A percentile compares a stretch with the other conserved stretches of the same genome.
Conservation (phyloP, 495 filamentous ascomycete genomes). For the Elasticomyces elasticus region DNA sequence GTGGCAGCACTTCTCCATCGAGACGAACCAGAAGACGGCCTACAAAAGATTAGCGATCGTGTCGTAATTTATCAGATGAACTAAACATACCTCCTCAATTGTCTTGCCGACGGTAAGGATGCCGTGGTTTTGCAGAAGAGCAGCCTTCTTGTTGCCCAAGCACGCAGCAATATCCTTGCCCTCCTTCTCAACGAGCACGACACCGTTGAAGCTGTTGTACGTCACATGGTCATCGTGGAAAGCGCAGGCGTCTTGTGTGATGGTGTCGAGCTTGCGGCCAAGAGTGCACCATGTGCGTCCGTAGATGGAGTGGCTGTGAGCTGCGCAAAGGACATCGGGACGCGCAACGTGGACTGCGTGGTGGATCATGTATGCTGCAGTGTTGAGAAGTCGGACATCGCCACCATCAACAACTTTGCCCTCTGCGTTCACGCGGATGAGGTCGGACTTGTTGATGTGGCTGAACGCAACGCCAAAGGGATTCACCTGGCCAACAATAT, state of each 20-base stretch:
- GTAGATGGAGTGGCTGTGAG: conserved; percentile 62
- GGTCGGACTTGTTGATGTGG: conserved; percentile 56
- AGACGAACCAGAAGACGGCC: conserved; percentile 66
- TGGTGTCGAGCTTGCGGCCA: conserved; percentile 58
- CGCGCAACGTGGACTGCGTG: conserved; percentile 52
- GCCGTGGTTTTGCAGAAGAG: conserved; percentile 61
- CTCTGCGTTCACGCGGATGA: conserved; percentile 57
- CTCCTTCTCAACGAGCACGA: conserved; percentile 63
- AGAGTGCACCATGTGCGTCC: conserved; percentile 59
- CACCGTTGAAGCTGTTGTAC: conserved; percentile 59
- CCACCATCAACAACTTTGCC: conserved; percentile 64
- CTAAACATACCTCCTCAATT: conserved; percentile 26
- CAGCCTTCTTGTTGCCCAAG: conserved; percentile 59
- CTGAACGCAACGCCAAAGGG: conserved; percentile 66
- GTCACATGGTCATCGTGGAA: conserved; percentile 48
- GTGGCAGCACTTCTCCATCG: conserved; percentile 65
- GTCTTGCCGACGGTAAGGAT: conserved; percentile 40
- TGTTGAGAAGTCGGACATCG: conserved; percentile 50
- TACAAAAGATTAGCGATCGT: background rate
- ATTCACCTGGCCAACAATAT: conserved; percentile 51
- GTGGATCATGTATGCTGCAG: conserved; percentile 44
- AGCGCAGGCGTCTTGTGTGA: conserved; percentile 38
- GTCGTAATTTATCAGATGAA: background rate
- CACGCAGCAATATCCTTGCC: conserved; percentile 55
- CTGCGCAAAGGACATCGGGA: conserved; percentile 62